phyloP scores from a whole-genome alignment of 1,284 basidiomycete genomes.

The Heterobasidion irregulare region DNA sequence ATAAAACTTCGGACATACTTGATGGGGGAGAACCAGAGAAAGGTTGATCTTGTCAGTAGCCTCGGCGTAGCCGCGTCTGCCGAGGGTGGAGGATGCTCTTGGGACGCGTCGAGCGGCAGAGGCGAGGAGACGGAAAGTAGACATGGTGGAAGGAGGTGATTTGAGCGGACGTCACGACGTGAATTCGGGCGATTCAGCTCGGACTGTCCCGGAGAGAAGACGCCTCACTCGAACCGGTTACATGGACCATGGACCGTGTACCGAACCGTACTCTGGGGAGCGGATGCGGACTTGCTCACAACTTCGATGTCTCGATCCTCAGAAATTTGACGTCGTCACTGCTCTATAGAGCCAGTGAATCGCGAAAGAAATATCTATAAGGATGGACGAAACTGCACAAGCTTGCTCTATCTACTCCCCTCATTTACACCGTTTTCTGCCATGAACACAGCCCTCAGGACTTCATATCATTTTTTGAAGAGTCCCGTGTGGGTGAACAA shows the following conservation, averaged over 20 bases:
- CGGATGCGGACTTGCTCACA: too few relatives aligned
- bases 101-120: constrained; percentile 54
- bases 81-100: constrained; percentile 37
- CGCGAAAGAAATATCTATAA: too few relatives aligned
- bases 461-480: neutral
- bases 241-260: too few relatives aligned
- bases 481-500: neutral
- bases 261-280: too few relatives aligned
- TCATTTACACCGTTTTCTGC: neutral
- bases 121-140: constrained; percentile 63
- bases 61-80: constrained; percentile 83
- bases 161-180: neutral
- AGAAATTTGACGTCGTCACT: too few relatives aligned
- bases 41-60: constrained; percentile 81
- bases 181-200: neutral
- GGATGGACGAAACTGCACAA: too few relatives aligned
- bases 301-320: too few relatives aligned
- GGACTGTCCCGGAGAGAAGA: neutral
- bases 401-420: too few relatives aligned
- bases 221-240: too few relatives aligned
- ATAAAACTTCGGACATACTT: constrained; percentile 49
- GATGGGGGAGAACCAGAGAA: constrained; percentile 87
- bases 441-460: neutral
- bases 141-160: constrained; percentile 37
- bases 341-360: too few relatives aligned